Evolutionary conservation across 331 rosid genomes (phyloP), one percentile per base, ranked within the genome.

Genomic region (Rosa hybrid): DNA sequence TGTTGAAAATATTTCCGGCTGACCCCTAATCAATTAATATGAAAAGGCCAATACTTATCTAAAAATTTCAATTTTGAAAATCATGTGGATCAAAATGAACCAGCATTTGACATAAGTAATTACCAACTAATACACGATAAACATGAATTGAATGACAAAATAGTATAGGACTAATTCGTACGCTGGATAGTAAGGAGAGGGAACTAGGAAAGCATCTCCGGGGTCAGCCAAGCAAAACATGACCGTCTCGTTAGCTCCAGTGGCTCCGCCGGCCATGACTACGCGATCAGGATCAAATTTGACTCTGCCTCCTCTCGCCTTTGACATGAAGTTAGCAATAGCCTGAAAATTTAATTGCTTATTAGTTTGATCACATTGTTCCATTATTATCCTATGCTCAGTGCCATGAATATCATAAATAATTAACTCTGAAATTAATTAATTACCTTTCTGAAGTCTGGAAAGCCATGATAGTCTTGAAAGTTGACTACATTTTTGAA

Each of bases 251-350:
- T 90, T 93, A 8, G 97, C 99, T 0, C 99, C 99, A 3, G 99
- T 95, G 1, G 98, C 99, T n/a, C 99, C 99, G 6, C 99, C 99
- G 69, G 93, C 83, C 99, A 95, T 93, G 78, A 95, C 82, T 76
- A 95, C 82, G 4, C 99, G 87, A 21, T 82, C 80, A 0, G 93
- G 90, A 78, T 93, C 94, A 83, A 89, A 95, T 74, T 39, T 81
- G 23, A 89, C 98, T 18, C 91, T 87, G 12, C 90, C 93, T 30
- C 97, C 98, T 84, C 99, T 91, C 77, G 86, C 92, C 81, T 81
- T 93, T 17, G 90, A 88, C 99, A 95, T 95, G 65, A 89, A 93
- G 12, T 81, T 91, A 5, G 99, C 98, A 78, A 95, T 86, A 2
- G 84, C 98, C 99, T 95, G 82, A 53, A 12, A 59, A 2, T 0